Evolutionary conservation across 768 basidiomycete species (phyloP), one percentile per base, ranked within the genome.

Genomic region (Leccinum arenicola): DNA sequence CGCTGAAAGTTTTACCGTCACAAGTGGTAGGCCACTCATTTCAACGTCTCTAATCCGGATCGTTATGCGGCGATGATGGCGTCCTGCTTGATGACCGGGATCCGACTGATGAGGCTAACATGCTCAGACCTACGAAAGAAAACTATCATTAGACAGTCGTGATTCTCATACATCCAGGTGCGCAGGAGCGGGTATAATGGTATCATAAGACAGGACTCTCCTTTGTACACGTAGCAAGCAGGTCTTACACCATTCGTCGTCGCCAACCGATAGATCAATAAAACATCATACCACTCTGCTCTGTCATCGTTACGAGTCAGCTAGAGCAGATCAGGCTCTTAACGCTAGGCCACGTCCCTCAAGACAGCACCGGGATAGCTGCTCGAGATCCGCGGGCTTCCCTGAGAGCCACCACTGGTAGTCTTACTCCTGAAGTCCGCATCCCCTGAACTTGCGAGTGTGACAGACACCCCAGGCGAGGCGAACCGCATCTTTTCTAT

Each of bases 391-490:
- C 1, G n/a, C 12, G 9, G 25, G 33, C 33, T 35, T 5, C 12
- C 12, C 33, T 23, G 31, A 10, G 19, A 19, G 2, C 40, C 58
- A 17, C 11, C 21, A 7, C 43, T 40, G 2, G 17, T n/a, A 40
- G 19, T 40, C n/a, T n/a, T 15, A 6, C 19, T 33, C 43, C 38
- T 54, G 4, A 2, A 1, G 40, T 9, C 7, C 36, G 3, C 14
- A 6, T 61, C 59, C 19, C n/a, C 49, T 5, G 59, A 55, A n/a
- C 52, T 15, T 4, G 52, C 38, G 36, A 35, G 10, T 14, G 59
- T 61, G 2, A 55, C 4, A n/a, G 52, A 62, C 21, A 19, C 11
- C n/a, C 25, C 38, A 35, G n/a, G 36, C 40, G 40, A 40, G 9
- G 40, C 40, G n/a, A 40, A 40, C 40, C 40, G 17, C n/a, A n/a